phyloP scores from a whole-genome alignment of 2,329 filamentous ascomycete genomes.

The Fusarium torulosum region DNA sequence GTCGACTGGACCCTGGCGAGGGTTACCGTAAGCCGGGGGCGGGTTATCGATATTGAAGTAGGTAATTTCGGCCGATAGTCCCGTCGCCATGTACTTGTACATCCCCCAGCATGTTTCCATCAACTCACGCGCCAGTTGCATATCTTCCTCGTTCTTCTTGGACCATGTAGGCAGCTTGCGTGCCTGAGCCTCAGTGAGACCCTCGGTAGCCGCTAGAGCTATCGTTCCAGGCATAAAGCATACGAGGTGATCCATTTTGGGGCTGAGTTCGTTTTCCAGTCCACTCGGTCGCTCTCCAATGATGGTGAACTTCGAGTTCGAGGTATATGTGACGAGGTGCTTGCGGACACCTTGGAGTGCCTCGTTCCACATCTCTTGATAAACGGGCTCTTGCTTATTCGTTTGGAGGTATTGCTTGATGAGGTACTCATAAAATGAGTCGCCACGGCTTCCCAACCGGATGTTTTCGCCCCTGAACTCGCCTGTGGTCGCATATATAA shows the following conservation, averaged over 20 bases:
- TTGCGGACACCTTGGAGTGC: conserved; percentile 87
- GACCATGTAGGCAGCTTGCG: conserved; percentile 80
- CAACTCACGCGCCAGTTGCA: conserved; percentile 86
- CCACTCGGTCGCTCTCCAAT: conserved; percentile 87
- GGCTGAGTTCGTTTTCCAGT: conserved; percentile 72
- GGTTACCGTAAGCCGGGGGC: conserved; percentile 69
- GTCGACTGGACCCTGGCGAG: conserved; percentile 61
- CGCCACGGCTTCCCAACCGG: conserved; percentile 90
- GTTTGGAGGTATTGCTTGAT: conserved; percentile 99
- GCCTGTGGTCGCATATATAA: conserved; percentile 82
- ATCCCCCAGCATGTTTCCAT: conserved; percentile 99
- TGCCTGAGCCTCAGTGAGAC: conserved; percentile 79
- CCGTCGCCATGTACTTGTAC: conserved; percentile 91
- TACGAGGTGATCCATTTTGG: conserved; percentile 98
- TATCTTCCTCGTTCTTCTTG: conserved; percentile 84
- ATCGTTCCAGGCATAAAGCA: conserved; percentile 99
- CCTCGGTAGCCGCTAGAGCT: conserved; percentile 86
- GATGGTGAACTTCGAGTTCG: conserved; percentile 84
- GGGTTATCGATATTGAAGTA: conserved; percentile 84
- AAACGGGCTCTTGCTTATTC: conserved; percentile 84
- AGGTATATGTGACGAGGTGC: conserved; percentile 90
- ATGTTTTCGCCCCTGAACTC: conserved; percentile 87
- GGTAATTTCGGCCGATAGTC: conserved; percentile 93
- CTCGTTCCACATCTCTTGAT: conserved; percentile 94
- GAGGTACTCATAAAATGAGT: conserved; percentile 98